Percentiles rank a stretch among this genome's conserved stretches.
Evolutionary conservation across 2,329 filamentous ascomycete species (phyloP).

Genomic region (Fusarium vanettenii): DNA sequence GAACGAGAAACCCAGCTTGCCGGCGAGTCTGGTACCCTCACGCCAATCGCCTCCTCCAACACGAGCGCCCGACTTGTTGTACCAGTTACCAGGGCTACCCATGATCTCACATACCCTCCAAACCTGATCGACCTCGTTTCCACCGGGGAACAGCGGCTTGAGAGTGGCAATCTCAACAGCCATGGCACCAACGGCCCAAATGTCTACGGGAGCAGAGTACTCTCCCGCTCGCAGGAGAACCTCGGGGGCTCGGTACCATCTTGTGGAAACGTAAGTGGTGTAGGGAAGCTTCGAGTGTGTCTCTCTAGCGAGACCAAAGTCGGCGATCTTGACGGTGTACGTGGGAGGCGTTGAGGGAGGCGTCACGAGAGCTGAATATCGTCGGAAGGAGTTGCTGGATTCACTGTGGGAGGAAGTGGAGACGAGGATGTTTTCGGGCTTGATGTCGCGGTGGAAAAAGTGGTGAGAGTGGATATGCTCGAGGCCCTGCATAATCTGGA

Average conservation of each 20-base stretch:
- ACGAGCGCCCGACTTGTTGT: constrained; percentile 86
- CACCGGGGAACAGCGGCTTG: constrained; percentile 96
- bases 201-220: constrained; percentile 97
- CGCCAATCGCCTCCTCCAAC: constrained; percentile 98
- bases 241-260: constrained; percentile 98
- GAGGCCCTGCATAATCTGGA: constrained; percentile 94
- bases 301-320: constrained; percentile 97
- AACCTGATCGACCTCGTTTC: constrained; percentile 98
- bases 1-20: constrained; percentile 98
- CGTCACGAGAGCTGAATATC: constrained; percentile 93
- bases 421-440: constrained; percentile 98
- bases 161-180: constrained; percentile 96
- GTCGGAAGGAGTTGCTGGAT: constrained; percentile 83
- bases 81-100: constrained; percentile 98
- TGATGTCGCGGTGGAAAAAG: constrained; percentile 99
- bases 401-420: constrained; percentile 90
- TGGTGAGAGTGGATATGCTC: constrained; percentile 97
- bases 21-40: constrained; percentile 89
- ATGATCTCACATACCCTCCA: constrained; percentile 99
- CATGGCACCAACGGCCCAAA: constrained; percentile 99
- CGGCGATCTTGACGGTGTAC: constrained; percentile 98
- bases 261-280: constrained; percentile 97
- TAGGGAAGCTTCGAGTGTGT: constrained; percentile 97
- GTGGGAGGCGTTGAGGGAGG: constrained; percentile 92
- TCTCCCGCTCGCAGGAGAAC: constrained; percentile 93